Evolutionary conservation across 2,329 filamentous ascomycete genomes (phyloP).

Genomic region (Verticillium nonalfalfae): DNA sequence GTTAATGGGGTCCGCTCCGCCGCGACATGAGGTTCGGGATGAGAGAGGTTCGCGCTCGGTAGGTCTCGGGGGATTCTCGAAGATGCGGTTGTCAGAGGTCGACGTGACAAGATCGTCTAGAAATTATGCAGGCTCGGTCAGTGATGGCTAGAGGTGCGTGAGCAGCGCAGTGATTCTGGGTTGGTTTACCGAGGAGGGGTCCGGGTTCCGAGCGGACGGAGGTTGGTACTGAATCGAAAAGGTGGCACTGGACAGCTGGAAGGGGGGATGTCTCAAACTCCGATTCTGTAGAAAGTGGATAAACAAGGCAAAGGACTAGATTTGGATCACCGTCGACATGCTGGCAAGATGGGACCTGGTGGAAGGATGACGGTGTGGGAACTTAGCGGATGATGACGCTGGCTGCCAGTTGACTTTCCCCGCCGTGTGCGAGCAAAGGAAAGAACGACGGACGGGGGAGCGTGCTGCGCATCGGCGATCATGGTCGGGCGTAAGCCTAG

Average conservation of each 20-base stretch:
- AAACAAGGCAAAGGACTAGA: background rate
- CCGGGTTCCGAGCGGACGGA: background rate
- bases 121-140: background rate
- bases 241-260: background rate
- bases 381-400: constrained; percentile 3
- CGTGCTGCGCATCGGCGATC: background rate
- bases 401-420: background rate
- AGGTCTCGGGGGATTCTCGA: background rate
- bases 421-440: background rate
- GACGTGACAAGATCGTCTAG: background rate
- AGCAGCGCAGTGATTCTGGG: background rate
- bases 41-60: constrained; percentile 15
- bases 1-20: background rate
- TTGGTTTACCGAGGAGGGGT: background rate
- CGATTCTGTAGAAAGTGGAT: background rate
- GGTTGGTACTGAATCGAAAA: background rate
- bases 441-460: background rate
- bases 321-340: background rate
- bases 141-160: background rate
- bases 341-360: background rate
- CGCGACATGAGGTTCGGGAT: background rate
- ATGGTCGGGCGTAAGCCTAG: background rate
- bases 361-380: background rate
- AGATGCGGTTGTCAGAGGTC: background rate
- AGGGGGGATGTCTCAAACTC: background rate